phyloP scores from a whole-genome alignment of 805 yeast genomes.

The Starmerella floricola region DNA sequence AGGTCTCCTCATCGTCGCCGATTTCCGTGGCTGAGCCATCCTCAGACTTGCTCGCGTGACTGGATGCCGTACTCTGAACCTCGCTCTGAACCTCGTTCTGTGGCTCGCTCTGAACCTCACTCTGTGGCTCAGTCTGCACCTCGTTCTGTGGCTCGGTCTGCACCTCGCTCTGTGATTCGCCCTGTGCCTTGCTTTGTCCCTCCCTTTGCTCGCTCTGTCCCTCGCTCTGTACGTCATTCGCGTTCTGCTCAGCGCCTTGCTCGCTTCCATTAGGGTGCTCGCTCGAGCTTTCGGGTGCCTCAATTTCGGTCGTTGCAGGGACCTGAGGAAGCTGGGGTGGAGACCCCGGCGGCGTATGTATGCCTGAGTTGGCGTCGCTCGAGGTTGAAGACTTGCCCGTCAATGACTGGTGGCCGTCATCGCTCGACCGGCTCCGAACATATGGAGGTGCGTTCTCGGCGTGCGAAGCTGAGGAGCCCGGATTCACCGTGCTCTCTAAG shows the following conservation, averaged over 20 bases:
- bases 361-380: background rate
- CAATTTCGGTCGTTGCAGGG: background rate
- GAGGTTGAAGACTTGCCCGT: background rate
- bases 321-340: constrained; percentile 5
- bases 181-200: too few relatives aligned
- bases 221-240: background rate
- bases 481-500: constrained; percentile 27
- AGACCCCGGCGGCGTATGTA: constrained; percentile 18
- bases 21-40: too few relatives aligned
- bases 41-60: too few relatives aligned
- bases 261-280: background rate
- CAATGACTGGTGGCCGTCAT: constrained; percentile 12
- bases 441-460: constrained; percentile 15
- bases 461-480: constrained; percentile 1
- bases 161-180: too few relatives aligned
- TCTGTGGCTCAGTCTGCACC: too few relatives aligned
- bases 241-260: background rate
- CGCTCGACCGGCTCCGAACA: constrained; percentile 13
- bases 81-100: too few relatives aligned
- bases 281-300: background rate
- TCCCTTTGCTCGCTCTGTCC: too few relatives aligned
- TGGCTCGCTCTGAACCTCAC: too few relatives aligned
- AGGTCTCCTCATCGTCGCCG: too few relatives aligned
- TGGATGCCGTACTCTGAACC: too few relatives aligned
- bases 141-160: too few relatives aligned